Evolutionary conservation across 2,329 filamentous ascomycete genomes (phyloP), one percentile per base, ranked within the genome.

Genomic region (Ophiostoma angusticollis): DNA sequence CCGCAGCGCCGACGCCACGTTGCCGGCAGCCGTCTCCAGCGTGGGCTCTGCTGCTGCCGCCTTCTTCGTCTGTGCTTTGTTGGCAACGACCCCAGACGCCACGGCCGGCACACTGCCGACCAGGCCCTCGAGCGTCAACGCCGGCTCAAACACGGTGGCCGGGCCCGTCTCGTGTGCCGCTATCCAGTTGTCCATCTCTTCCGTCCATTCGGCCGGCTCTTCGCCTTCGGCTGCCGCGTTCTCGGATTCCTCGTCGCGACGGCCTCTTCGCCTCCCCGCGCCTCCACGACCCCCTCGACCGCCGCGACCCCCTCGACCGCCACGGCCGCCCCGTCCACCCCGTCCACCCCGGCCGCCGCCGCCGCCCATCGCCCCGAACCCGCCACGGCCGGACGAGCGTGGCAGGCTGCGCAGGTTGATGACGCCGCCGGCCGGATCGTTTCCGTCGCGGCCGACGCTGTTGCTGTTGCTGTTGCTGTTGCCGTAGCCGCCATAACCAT

Each of bases 51-150:
- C n/a, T n/a, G n/a, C n/a, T n/a, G n/a, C n/a, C n/a, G n/a, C n/a
- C n/a, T n/a, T n/a, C n/a, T n/a, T n/a, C n/a, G n/a, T n/a, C n/a
- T n/a, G n/a, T n/a, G n/a, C n/a, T n/a, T n/a, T n/a, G n/a, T n/a
- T n/a, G n/a, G n/a, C n/a, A n/a, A n/a, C n/a, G n/a, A n/a, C n/a
- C n/a, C n/a, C n/a, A n/a, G n/a, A 54, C 3, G 60, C 54, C n/a
- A 63, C 40, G 6, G 58, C 57, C 9, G 62, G 59, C 8, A 56
- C 58, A 52, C 57, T 59, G 31, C 58, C 59, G 19, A 49, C 44
- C 31, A 65, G 54, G 18, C 54, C 48, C 34, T 51, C 52, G 21
- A 53, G 47, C 36, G 57, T 53, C 37, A 58, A 37, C 14, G 48
- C 39, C 12, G 63, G 63, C 36, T 53, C 49, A 48, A 54, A 65